Evolutionary conservation across 805 yeast species (phyloP).

Genomic region (Debaryomyces hansenii): DNA sequence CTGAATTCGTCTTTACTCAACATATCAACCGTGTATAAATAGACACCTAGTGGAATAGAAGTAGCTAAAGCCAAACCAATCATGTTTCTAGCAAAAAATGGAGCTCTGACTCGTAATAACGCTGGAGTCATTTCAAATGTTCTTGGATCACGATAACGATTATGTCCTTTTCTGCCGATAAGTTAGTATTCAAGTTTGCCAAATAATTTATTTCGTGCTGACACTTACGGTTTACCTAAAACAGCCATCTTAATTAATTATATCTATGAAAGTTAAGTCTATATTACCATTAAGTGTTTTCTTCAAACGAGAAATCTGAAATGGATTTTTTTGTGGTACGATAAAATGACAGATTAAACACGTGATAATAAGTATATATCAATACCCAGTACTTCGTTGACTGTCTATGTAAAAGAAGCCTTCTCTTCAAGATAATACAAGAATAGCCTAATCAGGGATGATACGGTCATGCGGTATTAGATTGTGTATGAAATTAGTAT

Average conservation of each 20-base stretch:
- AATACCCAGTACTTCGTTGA: no score
- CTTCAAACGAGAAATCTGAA: no score
- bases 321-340: no score
- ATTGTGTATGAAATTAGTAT: no score
- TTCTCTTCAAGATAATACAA: no score
- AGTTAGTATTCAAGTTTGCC: constrained; percentile 8
- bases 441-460: no score
- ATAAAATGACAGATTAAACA: no score
- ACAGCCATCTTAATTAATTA: constrained; percentile 20
- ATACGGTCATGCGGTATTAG: no score
- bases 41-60: constrained; percentile 70
- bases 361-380: no score
- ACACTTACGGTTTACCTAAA: constrained; percentile 31
- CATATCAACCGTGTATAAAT: constrained; percentile 59
- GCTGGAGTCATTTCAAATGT: constrained; percentile 93
- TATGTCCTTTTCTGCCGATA: constrained; percentile 39
- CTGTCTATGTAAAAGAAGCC: no score
- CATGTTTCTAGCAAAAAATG: constrained; percentile 78
- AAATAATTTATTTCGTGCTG: background rate
- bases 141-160: constrained; percentile 54
- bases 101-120: constrained; percentile 83
- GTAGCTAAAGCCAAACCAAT: constrained; percentile 57
- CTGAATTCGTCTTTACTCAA: constrained; percentile 78
- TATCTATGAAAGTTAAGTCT: no score
- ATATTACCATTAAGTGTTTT: no score